A percentile compares a stretch with the other conserved stretches of the same genome.
Conservation (phyloP, 805 yeast genomes). For the Candida fluviatilis region DNA sequence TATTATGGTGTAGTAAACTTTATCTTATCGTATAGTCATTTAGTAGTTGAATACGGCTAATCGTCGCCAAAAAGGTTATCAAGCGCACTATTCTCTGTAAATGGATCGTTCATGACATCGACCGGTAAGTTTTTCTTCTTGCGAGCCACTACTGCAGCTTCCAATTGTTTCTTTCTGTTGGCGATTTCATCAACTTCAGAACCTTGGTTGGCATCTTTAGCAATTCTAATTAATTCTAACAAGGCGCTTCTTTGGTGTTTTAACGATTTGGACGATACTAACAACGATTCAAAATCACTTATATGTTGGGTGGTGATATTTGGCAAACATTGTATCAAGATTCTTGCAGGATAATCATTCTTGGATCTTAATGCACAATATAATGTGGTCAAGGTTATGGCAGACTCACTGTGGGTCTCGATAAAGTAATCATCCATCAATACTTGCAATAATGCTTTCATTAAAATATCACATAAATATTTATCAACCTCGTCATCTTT, state of each 20-base stretch:
- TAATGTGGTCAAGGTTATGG: constrained; percentile 78
- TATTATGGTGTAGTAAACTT: no score
- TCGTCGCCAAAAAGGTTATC: constrained; percentile 53
- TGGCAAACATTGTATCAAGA: constrained; percentile 51
- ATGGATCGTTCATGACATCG: constrained; percentile 71
- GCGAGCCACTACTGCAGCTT: constrained; percentile 38
- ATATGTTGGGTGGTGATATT: constrained; percentile 54
- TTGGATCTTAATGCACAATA: constrained; percentile 70
- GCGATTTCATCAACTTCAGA: constrained; percentile 40
- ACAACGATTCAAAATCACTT: constrained; percentile 56
- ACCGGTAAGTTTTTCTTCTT: constrained; percentile 40
- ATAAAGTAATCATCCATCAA: constrained; percentile 70
- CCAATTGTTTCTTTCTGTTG: constrained; percentile 53
- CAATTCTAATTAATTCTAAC: constrained; percentile 66
- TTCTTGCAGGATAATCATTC: constrained; percentile 63
- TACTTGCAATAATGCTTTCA: constrained; percentile 65
- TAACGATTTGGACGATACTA: constrained; percentile 61
- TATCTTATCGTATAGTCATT: no score
- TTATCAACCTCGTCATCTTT: constrained; percentile 74
- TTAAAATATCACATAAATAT: constrained; percentile 58
- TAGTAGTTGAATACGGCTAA: no score
- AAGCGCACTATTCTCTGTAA: constrained; percentile 63
- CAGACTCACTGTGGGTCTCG: constrained; percentile 89
- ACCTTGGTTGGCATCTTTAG: constrained; percentile 38
- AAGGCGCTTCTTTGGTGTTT: constrained; percentile 80